Base-by-base conservation (phyloP, 306 rosid species). In the Gastrolobium bilobum region DNA sequence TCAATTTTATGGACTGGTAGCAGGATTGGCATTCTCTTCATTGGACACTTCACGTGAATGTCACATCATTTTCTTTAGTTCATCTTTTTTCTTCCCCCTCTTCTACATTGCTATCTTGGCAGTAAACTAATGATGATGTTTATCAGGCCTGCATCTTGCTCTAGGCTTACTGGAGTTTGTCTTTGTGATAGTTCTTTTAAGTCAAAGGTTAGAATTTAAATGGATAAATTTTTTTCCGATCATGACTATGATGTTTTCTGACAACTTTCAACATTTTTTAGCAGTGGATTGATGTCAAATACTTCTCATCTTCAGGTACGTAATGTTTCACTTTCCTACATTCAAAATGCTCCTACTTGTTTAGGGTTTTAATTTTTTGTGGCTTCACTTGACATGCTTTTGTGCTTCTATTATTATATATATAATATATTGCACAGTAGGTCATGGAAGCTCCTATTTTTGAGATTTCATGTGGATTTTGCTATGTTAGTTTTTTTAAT, bases 241-340 rank as follows among this genome's bases (percentile, higher is more conserved):
- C 50, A 51, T 83, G 5, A 50, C 43, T 42, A 59, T 20, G 67
- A 66, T 34, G 68, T 84, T 70, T 50, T 26, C 87, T 91, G 81
- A 92, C 61, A 34, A 54, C 63, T 29, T 67, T 57, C 33, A 39
- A 65, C 57, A 65, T 82, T 82, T 89, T 89, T 84, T 88, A 85
- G 88, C 88, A 76, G 81, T 68, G 81, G 88, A 78, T 76, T 63
- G 91, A 85, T 77, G 87, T 86, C 88, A 91, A 86, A 77, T 81
- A 77, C 86, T 92, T 85, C 85, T 95, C 99, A 34, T 88, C 97
- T 70, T 63, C 92, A 87, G 99, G 99, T 92, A 87, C 72, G 68
- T 2, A 44, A 31, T 59, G 56, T 47, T 71, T 77, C 35, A 59
- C 13, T 83, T 82, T n/a, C 66, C 40, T 26, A 44, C 56, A 75